phyloP scores from a whole-genome alignment of 106 monocot species.

The Triglochin maritima region DNA sequence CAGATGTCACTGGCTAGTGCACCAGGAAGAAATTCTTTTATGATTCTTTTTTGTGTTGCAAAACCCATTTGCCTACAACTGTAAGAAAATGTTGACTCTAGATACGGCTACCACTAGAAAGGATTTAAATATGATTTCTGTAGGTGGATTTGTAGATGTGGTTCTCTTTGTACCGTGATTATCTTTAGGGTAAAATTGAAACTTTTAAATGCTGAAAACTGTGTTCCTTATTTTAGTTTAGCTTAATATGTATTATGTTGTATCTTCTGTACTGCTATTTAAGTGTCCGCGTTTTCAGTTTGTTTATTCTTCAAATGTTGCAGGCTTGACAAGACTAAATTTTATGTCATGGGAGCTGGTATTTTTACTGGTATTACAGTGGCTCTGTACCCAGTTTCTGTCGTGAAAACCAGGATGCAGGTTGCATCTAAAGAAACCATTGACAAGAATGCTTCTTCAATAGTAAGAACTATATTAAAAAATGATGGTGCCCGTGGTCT shows the following conservation, averaged over 20 bases:
- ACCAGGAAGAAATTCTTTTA: too few species aligned
- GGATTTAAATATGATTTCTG: not conserved
- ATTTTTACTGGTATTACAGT: conserved; percentile 86
- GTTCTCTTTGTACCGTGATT: not conserved
- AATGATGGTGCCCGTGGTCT: conserved; percentile 77
- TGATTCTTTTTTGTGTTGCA: too few species aligned
- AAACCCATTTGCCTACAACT: too few species aligned
- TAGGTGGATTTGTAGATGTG: not conserved
- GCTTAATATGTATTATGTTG: not conserved
- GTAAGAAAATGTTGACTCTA: too few species aligned
- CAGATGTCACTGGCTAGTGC: too few species aligned
- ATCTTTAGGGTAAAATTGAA: not conserved
- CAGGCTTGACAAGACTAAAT: conserved; percentile 97
- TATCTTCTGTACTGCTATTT: not conserved
- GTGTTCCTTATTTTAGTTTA: not conserved
- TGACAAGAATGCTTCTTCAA: conserved; percentile 60
- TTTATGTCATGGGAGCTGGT: conserved; percentile 89
- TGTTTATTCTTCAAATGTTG: conserved; percentile 1
- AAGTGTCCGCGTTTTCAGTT: too few species aligned
- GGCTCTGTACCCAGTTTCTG: conserved; percentile 78
- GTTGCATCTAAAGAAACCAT: conserved; percentile 73
- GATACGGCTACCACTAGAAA: too few species aligned
- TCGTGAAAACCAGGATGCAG: conserved; percentile 96
- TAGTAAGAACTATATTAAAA: conserved; percentile 71
- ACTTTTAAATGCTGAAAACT: not conserved